Percentiles rank a stretch among this genome's conserved stretches.
Evolutionary conservation across 176 grass and related monocot genomes (phyloP).

Genomic region (Aegilops tauschii): DNA sequence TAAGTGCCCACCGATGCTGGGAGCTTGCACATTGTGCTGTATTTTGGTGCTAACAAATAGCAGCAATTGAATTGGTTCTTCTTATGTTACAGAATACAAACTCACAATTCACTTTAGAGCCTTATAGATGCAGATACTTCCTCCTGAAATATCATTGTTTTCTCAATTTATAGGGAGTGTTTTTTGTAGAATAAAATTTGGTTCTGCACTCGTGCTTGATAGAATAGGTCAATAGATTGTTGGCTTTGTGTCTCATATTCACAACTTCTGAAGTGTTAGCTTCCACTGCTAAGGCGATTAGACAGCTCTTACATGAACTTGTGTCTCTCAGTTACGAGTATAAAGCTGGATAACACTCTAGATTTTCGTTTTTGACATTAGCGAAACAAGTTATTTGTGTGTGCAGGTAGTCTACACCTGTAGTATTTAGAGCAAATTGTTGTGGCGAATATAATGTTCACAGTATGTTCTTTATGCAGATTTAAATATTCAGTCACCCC

Average conservation of each 20-base stretch:
- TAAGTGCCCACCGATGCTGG: not conserved
- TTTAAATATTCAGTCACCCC: slow-evolving; percentile 89
- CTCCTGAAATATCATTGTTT: not conserved
- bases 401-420: not conserved
- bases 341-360: not conserved
- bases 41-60: not conserved
- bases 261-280: not conserved
- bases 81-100: not conserved
- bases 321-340: not conserved
- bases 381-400: not conserved
- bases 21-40: not conserved
- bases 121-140: not conserved
- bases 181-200: not conserved
- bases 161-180: not conserved
- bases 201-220: not conserved
- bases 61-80: not conserved
- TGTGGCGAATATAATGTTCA: not conserved
- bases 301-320: not conserved
- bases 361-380: not conserved
- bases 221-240: not conserved
- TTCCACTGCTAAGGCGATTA: not conserved
- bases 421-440: not conserved
- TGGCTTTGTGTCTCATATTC: not conserved
- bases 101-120: not conserved
- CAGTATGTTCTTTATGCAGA: slow-evolving; percentile 42